These are phyloP conservation scores for Leccinum pallidistipes DNA, from an alignment of 1,284 basidiomycete genomes.

Conservation along the genomic window DNA sequence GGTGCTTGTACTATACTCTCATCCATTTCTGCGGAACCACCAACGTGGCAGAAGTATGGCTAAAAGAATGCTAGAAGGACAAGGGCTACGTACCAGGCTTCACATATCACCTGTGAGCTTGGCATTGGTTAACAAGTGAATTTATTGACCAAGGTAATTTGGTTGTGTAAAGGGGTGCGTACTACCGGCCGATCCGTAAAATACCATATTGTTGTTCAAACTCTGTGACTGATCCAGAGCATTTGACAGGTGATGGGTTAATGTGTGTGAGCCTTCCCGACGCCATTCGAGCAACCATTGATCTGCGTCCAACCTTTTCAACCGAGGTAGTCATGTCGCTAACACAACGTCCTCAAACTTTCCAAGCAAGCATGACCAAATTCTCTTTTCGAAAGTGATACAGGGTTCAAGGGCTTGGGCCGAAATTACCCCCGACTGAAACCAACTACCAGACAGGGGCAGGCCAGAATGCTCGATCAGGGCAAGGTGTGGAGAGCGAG, in stretches of 20 bases:
- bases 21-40: no score
- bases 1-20: conserved; percentile 17
- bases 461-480: neutral
- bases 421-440: neutral
- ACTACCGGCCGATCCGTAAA: conserved; percentile 1
- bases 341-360: neutral
- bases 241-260: neutral
- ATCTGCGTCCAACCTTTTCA: neutral
- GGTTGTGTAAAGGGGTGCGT: conserved; percentile 14
- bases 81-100: neutral
- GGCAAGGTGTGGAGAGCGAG: neutral
- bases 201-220: conserved; percentile 23
- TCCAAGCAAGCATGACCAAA: neutral
- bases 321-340: neutral
- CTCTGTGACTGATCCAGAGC: conserved; percentile 16
- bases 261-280: conserved; percentile 12
- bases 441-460: neutral
- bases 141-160: conserved; percentile 16
- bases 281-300: conserved; percentile 18
- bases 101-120: conserved; percentile 24
- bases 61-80: neutral
- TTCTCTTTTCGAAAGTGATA: neutral
- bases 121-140: conserved; percentile 22
- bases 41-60: conserved; percentile 5
- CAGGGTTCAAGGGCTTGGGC: neutral